Evolutionary conservation across 176 grass and related monocot genomes (phyloP).

Genomic region (Bonia amplexicaulis): DNA sequence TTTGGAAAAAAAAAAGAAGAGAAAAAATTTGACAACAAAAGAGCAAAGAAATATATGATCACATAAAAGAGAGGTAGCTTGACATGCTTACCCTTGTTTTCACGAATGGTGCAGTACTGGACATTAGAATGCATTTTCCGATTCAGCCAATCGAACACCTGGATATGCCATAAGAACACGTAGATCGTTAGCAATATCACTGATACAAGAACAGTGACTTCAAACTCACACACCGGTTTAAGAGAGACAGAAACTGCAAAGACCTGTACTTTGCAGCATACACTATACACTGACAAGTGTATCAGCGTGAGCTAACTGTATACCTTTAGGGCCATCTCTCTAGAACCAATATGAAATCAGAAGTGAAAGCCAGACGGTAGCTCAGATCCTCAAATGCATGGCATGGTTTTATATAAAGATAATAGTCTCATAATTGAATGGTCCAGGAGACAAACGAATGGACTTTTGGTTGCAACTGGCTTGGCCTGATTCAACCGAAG

Average conservation of each 20-base stretch:
- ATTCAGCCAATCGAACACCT: conserved; percentile 86
- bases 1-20: background rate
- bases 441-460: conserved; percentile 67
- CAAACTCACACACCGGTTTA: conserved; percentile 1
- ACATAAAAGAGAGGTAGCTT: conserved; percentile 18
- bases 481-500: conserved; percentile 52
- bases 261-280: conserved; percentile 25
- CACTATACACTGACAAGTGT: conserved; percentile 15
- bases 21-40: background rate
- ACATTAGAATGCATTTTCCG: conserved; percentile 54
- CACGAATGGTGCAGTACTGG: conserved; percentile 56
- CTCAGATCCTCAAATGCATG: conserved; percentile 35
- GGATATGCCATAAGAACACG: conserved; percentile 31
- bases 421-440: conserved; percentile 46
- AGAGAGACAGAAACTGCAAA: conserved; percentile 36
- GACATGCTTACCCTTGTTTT: conserved; percentile 45
- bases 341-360: conserved; percentile 40
- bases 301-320: conserved; percentile 17
- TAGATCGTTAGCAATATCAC: conserved; percentile 32
- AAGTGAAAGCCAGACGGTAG: conserved; percentile 42
- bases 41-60: conserved; percentile 26
- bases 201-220: conserved; percentile 20
- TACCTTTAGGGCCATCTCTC: conserved; percentile 80
- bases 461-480: conserved; percentile 57
- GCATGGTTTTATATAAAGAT: conserved; percentile 56